Conservation (phyloP, 495 filamentous ascomycete species). For the Trichoderma erinaceum region DNA sequence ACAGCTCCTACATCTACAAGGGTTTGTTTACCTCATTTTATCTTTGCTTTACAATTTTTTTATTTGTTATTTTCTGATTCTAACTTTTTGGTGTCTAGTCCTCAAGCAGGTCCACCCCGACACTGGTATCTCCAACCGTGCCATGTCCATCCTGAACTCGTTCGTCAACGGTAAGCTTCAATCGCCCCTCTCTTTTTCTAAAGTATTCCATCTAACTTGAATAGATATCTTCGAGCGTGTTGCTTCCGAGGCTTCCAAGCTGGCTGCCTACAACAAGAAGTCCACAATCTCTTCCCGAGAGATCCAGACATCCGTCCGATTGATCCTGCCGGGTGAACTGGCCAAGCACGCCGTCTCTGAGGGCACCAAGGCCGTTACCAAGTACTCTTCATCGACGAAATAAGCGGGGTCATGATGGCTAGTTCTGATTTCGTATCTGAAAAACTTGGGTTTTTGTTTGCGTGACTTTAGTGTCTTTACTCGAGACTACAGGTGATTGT, state of each 20-base stretch:
- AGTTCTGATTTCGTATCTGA: constrained; percentile 40
- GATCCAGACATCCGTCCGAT: constrained; percentile 97
- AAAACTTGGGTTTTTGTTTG: constrained; percentile 44
- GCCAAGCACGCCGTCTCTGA: constrained; percentile 99
- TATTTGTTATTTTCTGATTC: constrained; percentile 16
- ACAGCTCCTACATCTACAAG: constrained; percentile 99
- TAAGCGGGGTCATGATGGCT: constrained; percentile 46
- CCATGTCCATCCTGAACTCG: constrained; percentile 99
- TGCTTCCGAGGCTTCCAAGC: constrained; percentile 96
- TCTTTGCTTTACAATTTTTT: neutral
- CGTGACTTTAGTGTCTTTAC: constrained; percentile 52
- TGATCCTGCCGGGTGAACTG: constrained; percentile 96
- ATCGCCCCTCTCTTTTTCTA: constrained; percentile 14
- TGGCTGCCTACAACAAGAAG: constrained; percentile 99
- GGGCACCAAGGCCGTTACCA: constrained; percentile 99
- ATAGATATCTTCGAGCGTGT: constrained; percentile 99
- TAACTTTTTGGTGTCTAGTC: constrained; percentile 50
- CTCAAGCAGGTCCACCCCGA: constrained; percentile 99
- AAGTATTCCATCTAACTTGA: constrained; percentile 26
- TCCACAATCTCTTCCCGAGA: constrained; percentile 98
- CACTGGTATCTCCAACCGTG: constrained; percentile 99
- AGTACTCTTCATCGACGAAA: constrained; percentile 99
- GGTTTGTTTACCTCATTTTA: constrained; percentile 51
- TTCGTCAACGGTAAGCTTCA: constrained; percentile 89
- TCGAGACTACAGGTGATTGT: constrained; percentile 30